phyloP scores from a whole-genome alignment of 2,329 filamentous ascomycete species.

The Aureobasidium uvarum region DNA sequence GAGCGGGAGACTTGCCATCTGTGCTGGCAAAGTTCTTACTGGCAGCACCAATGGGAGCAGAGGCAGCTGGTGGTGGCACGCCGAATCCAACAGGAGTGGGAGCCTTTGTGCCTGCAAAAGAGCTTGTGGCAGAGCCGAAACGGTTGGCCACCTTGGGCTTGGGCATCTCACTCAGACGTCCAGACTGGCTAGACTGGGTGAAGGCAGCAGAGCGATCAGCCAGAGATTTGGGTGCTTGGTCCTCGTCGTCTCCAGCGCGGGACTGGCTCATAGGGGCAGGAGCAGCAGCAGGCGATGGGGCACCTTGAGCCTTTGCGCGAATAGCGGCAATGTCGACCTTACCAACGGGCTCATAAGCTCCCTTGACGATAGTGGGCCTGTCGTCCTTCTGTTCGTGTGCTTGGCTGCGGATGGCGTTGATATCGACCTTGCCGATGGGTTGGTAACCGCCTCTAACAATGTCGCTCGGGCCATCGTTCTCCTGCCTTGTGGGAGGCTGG shows the following conservation, averaged over 20 bases:
- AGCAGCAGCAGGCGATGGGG: conserved; percentile 35
- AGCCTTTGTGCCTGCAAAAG: conserved; percentile 85
- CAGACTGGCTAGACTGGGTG: conserved; percentile 65
- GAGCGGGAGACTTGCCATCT: conserved; percentile 93
- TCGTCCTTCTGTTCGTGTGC: conserved; percentile 69
- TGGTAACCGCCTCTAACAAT: conserved; percentile 86
- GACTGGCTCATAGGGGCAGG: conserved; percentile 43
- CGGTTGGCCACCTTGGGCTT: conserved; percentile 95
- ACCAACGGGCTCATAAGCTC: conserved; percentile 88
- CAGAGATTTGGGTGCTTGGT: conserved; percentile 60
- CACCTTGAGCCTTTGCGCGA: conserved; percentile 72
- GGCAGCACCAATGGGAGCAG: conserved; percentile 70
- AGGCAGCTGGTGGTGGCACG: conserved; percentile 58
- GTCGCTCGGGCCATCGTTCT: conserved; percentile 53
- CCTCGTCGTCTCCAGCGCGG: conserved; percentile 42
- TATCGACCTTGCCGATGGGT: conserved; percentile 96
- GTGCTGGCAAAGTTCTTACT: conserved; percentile 93
- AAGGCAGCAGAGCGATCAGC: conserved; percentile 77
- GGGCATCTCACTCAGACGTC: conserved; percentile 79
- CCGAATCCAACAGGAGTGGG: conserved; percentile 70
- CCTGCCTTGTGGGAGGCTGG: conserved; percentile 45
- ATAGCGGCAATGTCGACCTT: conserved; percentile 98
- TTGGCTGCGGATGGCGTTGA: conserved; percentile 79
- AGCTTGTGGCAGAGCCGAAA: conserved; percentile 66
- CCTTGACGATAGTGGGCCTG: conserved; percentile 80